phyloP scores from a whole-genome alignment of 257 asterid genomes.

The Voacanga thouarsii region DNA sequence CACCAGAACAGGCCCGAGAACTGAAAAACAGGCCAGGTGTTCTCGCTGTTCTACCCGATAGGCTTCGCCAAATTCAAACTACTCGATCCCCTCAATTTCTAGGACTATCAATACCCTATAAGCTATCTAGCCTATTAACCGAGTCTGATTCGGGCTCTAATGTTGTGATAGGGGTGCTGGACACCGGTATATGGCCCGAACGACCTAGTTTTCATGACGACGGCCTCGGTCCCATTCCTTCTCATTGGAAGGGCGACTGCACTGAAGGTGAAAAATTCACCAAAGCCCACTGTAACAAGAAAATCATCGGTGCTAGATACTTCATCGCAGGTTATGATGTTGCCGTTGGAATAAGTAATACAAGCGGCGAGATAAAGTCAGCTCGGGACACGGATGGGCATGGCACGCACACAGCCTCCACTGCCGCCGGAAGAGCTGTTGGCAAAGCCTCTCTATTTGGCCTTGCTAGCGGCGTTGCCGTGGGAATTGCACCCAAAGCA shows the following conservation, averaged over 20 bases:
- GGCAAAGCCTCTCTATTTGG: conserved; percentile 66
- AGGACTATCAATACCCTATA: conserved; percentile 36
- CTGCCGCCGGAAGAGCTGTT: conserved; percentile 78
- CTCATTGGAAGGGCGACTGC: conserved; percentile 74
- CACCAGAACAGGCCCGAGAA: conserved; percentile 43
- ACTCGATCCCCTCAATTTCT: conserved; percentile 72
- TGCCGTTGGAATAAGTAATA: conserved; percentile 25
- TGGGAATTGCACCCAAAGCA: conserved; percentile 81
- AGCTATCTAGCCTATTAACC: conserved; percentile 35
- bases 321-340: conserved; percentile 59
- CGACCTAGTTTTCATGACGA: conserved; percentile 63
- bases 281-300: conserved; percentile 50
- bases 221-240: conserved; percentile 61
- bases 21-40: conserved; percentile 45
- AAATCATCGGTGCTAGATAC: conserved; percentile 69
- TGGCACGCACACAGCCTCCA: conserved; percentile 90
- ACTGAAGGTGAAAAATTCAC: conserved; percentile 50
- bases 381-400: conserved; percentile 75
- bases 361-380: conserved; percentile 41
- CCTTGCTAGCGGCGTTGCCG: conserved; percentile 61
- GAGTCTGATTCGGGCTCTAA: conserved; percentile 73
- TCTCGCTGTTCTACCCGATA: conserved; percentile 59
- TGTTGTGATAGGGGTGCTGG: conserved; percentile 64
- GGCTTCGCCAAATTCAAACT: conserved; percentile 60
- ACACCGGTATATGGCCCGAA: conserved; percentile 86